These are phyloP conservation scores for Schoenoplectus triqueter DNA, from an alignment of 202 grass and related monocot genomes.

Conservation along the genomic window DNA sequence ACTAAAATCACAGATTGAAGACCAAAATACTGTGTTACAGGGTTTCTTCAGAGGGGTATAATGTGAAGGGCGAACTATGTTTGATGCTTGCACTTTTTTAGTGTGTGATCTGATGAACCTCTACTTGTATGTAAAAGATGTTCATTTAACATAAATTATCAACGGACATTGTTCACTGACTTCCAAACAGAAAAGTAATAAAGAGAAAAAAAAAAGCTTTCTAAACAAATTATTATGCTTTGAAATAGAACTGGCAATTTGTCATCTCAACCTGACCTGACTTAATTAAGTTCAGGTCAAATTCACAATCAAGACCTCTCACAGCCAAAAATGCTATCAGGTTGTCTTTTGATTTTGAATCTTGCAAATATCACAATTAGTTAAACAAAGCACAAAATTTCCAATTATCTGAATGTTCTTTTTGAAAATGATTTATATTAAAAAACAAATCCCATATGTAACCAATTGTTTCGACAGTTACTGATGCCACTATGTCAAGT, in stretches of 20 bases:
- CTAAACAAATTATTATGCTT: constrained; percentile 3
- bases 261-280: neutral
- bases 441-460: neutral
- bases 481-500: neutral
- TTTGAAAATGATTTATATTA: constrained; percentile 14
- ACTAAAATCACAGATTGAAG: neutral
- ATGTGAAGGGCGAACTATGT: neutral
- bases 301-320: constrained; percentile 11
- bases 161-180: neutral
- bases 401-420: neutral
- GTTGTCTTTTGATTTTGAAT: neutral
- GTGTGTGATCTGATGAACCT: neutral
- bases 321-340: neutral
- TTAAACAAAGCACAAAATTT: neutral
- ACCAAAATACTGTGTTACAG: neutral
- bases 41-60: neutral
- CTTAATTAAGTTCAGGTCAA: neutral
- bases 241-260: neutral
- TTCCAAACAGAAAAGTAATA: neutral
- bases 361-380: neutral
- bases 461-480: constrained; percentile 16
- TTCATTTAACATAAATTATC: neutral
- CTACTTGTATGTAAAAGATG: neutral
- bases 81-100: neutral
- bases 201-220: neutral